Evolutionary conservation across 2,329 filamentous ascomycete species (phyloP), one percentile per base, ranked within the genome.

Genomic region (Mariannaea sp.): DNA sequence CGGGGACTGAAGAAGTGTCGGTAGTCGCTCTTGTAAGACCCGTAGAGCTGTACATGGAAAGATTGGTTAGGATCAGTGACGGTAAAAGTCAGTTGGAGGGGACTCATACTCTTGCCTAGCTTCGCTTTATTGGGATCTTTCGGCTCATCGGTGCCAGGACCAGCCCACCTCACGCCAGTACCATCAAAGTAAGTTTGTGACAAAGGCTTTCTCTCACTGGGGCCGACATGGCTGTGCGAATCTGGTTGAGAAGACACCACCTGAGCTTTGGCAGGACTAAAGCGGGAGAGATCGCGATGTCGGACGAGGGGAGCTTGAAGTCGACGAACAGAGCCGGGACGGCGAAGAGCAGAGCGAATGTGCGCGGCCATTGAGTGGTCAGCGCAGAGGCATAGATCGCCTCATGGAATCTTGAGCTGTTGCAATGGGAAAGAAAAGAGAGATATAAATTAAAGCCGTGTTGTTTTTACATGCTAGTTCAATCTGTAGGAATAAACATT

Each of bases 11-110:
- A 89, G 79, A 48, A 89, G 79, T 2, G 82, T 85, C 43, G 86
- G 85, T n/a, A 88, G 77, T 59, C 81, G 82, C 58, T 85, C 79
- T 75, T 88, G 85, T 29, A 89, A 79, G 48, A 85, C 79, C 47
- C 84, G 78, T 9, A 89, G 76, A 57, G 85, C 85, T 87, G 64
- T 36, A 43, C 7, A 30, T 52, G 30, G 4, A 26, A 47, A 54
- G 49, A 57, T 3, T 10, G 29, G 17, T 45, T 14, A 56, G 32
- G 20, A 48, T 40, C 19, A 5, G 2, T 17, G 5, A 5, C 13
- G 14, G 13, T 13, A 8, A 24, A 13, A 20, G 53, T 35, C 19
- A 41, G 36, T n/a, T 6, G 9, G 32, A 14, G 39, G 26, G 36
- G 44, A 51, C 24, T 70, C 81, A 62, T 69, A 87, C 84, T 86